Conservation (phyloP, 352 stramenopile species). For the Peronosclerospora sorghi region DNA sequence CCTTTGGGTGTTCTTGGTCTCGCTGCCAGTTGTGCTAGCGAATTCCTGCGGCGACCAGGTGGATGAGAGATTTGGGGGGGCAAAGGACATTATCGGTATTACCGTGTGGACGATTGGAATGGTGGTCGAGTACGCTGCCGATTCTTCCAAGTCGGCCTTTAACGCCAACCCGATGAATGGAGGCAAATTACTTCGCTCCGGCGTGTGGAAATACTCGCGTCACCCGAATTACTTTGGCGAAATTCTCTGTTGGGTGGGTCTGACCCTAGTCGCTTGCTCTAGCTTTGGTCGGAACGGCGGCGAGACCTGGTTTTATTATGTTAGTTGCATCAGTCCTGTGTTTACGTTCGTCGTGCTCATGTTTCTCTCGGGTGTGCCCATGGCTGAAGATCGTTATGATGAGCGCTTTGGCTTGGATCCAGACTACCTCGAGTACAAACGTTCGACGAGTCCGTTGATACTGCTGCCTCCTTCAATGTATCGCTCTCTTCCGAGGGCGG, state of each 20-base stretch:
- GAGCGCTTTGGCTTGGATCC: constrained; percentile 42
- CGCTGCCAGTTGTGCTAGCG: constrained; percentile 49
- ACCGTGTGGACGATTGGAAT: constrained; percentile 49
- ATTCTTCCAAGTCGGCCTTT: constrained; percentile 53
- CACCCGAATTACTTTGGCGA: constrained; percentile 92
- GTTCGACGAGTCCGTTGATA: constrained; percentile 44
- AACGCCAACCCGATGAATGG: constrained; percentile 35
- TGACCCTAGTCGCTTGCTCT: constrained; percentile 31
- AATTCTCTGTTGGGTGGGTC: constrained; percentile 82
- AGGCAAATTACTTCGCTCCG: constrained; percentile 38
- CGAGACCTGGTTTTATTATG: constrained; percentile 34
- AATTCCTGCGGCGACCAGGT: constrained; percentile 29
- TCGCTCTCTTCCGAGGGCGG: constrained; percentile 15
- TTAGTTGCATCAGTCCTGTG: constrained; percentile 34
- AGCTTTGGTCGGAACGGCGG: constrained; percentile 23
- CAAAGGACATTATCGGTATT: constrained; percentile 30
- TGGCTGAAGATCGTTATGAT: constrained; percentile 55
- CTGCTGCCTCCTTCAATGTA: constrained; percentile 39
- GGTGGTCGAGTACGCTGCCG: constrained; percentile 41
- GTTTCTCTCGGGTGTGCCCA: constrained; percentile 51
- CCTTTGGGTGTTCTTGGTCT: constrained; percentile 71
- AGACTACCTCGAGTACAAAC: constrained; percentile 59
- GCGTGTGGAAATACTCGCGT: constrained; percentile 80
- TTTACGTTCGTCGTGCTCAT: constrained; percentile 60
- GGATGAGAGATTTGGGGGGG: constrained; percentile 21